Conservation (phyloP, 257 asterid species). For the Nicotiana attenuata region DNA sequence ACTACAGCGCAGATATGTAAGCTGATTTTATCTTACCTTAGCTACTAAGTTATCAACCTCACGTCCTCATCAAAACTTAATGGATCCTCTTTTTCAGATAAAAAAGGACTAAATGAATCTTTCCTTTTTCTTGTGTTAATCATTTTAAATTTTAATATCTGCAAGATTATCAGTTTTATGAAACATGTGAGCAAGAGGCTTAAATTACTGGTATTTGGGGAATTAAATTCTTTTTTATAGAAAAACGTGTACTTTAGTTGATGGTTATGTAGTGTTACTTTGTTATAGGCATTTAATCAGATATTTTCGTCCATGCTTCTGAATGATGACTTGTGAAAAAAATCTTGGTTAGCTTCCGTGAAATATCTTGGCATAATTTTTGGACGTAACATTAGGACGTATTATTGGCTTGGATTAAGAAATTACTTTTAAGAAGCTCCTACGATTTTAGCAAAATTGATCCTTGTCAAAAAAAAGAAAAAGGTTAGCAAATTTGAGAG, state of each 20-base stretch:
- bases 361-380: not conserved
- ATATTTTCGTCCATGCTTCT: not conserved
- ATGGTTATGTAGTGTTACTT: not conserved
- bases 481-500: not conserved
- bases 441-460: not conserved
- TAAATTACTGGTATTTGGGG: not conserved
- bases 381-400: not conserved
- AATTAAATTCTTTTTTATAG: not conserved
- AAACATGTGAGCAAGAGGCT: not conserved
- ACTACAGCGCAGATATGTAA: not conserved
- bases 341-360: not conserved
- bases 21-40: slow-evolving; percentile 1
- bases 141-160: not conserved
- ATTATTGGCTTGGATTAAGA: not conserved
- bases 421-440: not conserved
- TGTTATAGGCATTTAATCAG: not conserved
- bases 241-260: not conserved
- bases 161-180: not conserved
- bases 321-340: not conserved
- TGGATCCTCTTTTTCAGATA: not conserved
- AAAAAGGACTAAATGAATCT: not conserved
- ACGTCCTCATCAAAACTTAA: not conserved
- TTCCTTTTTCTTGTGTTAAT: not conserved
- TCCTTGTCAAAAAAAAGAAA: too few relatives aligned
- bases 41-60: not conserved